A percentile compares a stretch with the other conserved stretches of the same genome.
Conservation (phyloP, 2,329 filamentous ascomycete genomes). For the Eutypella sp. region DNA sequence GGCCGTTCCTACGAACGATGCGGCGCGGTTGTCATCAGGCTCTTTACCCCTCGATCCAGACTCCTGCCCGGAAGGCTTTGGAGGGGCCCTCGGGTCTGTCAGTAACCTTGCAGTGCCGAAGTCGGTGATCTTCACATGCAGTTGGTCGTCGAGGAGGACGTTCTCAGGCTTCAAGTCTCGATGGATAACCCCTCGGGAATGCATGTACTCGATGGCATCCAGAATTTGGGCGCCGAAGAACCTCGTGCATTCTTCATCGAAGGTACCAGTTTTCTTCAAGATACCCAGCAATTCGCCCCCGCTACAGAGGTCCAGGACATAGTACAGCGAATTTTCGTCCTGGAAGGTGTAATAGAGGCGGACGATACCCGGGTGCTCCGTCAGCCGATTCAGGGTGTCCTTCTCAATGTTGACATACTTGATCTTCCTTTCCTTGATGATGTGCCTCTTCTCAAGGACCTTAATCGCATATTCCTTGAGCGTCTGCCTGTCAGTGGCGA, state of each 20-base stretch:
- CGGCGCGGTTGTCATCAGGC: conserved; percentile 67
- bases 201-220: conserved; percentile 97
- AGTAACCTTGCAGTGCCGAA: conserved; percentile 97
- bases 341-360: conserved; percentile 98
- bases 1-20: conserved; percentile 94
- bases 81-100: conserved; percentile 48
- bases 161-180: conserved; percentile 97
- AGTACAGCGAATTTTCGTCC: conserved; percentile 92
- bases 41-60: conserved; percentile 30
- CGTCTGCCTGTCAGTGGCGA: conserved; percentile 89
- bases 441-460: conserved; percentile 95
- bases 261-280: conserved; percentile 88
- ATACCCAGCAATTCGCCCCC: conserved; percentile 90
- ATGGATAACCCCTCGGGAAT: conserved; percentile 91
- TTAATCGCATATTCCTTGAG: conserved; percentile 97
- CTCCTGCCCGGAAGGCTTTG: conserved; percentile 37
- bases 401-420: conserved; percentile 99
- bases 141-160: conserved; percentile 86
- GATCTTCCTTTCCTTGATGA: conserved; percentile 99
- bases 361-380: conserved; percentile 93
- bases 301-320: conserved; percentile 88
- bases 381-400: conserved; percentile 91
- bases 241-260: conserved; percentile 87
- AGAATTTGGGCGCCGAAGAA: conserved; percentile 97
- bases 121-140: conserved; percentile 98